Base-by-base conservation (phyloP, 2,329 filamentous ascomycete genomes). In the Neofusicoccum parvum region DNA sequence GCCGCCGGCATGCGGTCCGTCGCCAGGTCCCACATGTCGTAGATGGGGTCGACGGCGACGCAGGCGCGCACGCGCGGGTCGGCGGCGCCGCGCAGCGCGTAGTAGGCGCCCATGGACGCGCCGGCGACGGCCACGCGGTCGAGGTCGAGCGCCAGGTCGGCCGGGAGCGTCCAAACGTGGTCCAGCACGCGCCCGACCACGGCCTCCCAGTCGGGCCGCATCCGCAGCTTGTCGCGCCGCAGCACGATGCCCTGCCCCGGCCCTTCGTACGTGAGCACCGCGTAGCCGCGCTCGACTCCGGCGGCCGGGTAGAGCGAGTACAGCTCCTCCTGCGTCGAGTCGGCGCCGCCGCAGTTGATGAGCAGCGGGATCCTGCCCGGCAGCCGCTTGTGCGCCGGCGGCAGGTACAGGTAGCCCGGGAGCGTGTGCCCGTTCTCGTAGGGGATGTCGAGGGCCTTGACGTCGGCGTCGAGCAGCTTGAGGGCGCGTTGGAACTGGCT, bases 291-390 rank as follows among this genome's bases (percentile, higher is more conserved):
- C 27, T 43, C 17, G 9, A 23, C 23, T 1, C 36, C 62, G 4
- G 17, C 50, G 10, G 50, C 27, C 1, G 20, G 34, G 12, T 17
- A 2, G n/a, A 34, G 15, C 15, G 27, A 56, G 12, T 56, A 64
- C 14, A 64, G 50, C 50, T 58, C 66, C 69, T 69, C 59, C 45
- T 64, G 43, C 4, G 27, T 59, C 23, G 41, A 39, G 34, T 66
- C 64, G 56, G 17, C 48, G 36, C 53, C 41, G 23, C 54, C 56
- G 41, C 41, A 54, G 20, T 36, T 34, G 50, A 56, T n/a, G 2
- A 56, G 11, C n/a, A 64, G 5, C 2, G 49, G 50, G 6, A 17
- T n/a, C 46, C 48, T 56, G 7, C 15, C 9, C 1, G 59, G 12
- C 5, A 41, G 12, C 6, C 17, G 32, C 27, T 36, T 37, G 1